Evolutionary conservation across 306 rosid species (phyloP), one percentile per base, ranked within the genome.

Genomic region (Oxytropis ochrocephala): DNA sequence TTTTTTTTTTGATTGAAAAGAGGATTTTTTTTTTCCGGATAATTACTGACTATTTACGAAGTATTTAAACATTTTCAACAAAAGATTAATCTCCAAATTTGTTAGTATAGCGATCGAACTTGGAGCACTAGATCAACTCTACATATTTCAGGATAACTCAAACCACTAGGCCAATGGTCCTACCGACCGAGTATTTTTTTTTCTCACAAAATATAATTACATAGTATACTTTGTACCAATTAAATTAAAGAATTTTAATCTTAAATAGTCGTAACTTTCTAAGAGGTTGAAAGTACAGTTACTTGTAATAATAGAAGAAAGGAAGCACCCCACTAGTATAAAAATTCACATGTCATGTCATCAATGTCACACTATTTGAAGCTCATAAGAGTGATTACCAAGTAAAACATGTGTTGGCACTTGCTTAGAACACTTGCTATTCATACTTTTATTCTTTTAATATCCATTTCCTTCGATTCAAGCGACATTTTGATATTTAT

Each of bases 391-490:
- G 75, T 82, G 80, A 57, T 54, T 43, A 64, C 35, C 62, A 78
- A 64, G 72, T 51, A 19, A 73, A 72, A 46, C 47, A 35, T 4
- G 18, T 24, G 56, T 70, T 38, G 47, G 56, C 75, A 60, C 59
- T 53, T 72, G 64, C 47, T 64, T 21, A 69, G 29, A 55, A 19
- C 38, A 67, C 14, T 11, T 11, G 30, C 43, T 8, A 35, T 7
- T 7, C 0, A 2, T 29, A 24, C 7, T 39, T 36, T 7, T 44
- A 2, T 13, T 30, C 75, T 78, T 69, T 70, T 48, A 74, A 69
- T 74, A 82, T 82, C 69, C 86, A 82, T 82, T 78, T 74, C 83
- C 56, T 80, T 57, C 46, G 56, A 47, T 18, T 74, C 78, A 82
- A 78, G 75, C 75, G 69, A 82, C 71, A 74, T 32, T 59, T 59